Conservation (phyloP, 2,329 filamentous ascomycete genomes). For the Clonostachys chloroleuca region DNA sequence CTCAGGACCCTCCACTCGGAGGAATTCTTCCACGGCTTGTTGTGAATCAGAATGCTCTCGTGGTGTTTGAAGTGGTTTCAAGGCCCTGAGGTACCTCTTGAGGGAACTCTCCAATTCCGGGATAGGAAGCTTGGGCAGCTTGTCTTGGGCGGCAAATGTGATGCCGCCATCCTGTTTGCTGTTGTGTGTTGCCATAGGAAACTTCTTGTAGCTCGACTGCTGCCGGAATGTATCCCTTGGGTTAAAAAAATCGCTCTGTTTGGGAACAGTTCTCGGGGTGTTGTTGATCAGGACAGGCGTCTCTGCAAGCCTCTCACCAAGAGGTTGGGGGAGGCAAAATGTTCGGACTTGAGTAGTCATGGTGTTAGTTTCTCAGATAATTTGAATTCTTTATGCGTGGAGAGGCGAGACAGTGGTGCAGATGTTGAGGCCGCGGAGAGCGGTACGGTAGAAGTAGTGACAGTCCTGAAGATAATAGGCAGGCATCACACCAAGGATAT, state of each 20-base stretch:
- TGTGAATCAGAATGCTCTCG: slow-evolving; percentile 82
- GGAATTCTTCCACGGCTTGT: slow-evolving; percentile 76
- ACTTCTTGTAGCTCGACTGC: slow-evolving; percentile 25
- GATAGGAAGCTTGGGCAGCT: slow-evolving; percentile 86
- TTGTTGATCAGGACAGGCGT: slow-evolving; percentile 10
- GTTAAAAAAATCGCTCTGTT: slow-evolving; percentile 19
- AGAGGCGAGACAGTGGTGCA: slow-evolving; percentile 73
- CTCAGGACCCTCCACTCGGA: slow-evolving; percentile 74
- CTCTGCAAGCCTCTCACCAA: slow-evolving; percentile 64
- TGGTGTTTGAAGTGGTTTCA: slow-evolving; percentile 75
- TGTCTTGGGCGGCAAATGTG: slow-evolving; percentile 86
- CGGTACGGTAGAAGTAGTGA: slow-evolving; percentile 90
- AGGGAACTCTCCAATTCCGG: slow-evolving; percentile 78
- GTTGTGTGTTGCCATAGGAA: slow-evolving; percentile 51
- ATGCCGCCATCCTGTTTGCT: slow-evolving; percentile 62
- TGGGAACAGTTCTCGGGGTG: slow-evolving; percentile 33
- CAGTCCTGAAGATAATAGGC: slow-evolving; percentile 80
- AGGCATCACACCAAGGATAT: slow-evolving; percentile 61
- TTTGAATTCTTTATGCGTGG: slow-evolving; percentile 52
- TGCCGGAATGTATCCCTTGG: slow-evolving; percentile 7
- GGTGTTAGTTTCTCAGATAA: slow-evolving; percentile 15
- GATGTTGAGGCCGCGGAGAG: slow-evolving; percentile 80
- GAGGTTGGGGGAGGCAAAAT: slow-evolving; percentile 61
- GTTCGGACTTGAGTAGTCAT: slow-evolving; percentile 31
- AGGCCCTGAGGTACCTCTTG: slow-evolving; percentile 71